These are phyloP conservation scores for Penstemon eatonii DNA, from an alignment of 257 asterid genomes.

Conservation along the genomic window DNA sequence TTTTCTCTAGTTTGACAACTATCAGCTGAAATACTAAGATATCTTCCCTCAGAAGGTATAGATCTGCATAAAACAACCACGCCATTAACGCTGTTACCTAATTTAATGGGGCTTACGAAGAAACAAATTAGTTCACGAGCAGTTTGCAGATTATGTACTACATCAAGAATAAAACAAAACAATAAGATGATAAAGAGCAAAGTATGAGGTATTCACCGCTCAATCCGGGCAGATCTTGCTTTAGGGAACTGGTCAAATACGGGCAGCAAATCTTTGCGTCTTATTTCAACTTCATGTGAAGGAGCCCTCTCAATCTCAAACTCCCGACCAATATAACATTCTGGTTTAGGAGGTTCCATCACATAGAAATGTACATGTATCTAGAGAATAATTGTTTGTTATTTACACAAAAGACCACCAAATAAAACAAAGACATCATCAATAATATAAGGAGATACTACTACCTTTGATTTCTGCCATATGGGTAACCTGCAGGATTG, in stretches of 20 bases:
- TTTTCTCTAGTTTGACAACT: no score
- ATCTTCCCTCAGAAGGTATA: no score
- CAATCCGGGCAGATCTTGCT: constrained; percentile 26
- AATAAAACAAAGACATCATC: not conserved
- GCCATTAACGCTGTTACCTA: no score
- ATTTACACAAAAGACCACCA: not conserved
- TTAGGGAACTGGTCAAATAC: constrained; percentile 34
- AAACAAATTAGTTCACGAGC: not conserved
- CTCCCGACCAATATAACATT: constrained; percentile 29
- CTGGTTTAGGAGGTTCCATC: constrained; percentile 27
- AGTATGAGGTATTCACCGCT: constrained; percentile 25
- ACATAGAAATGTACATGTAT: constrained; percentile 31
- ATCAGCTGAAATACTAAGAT: no score
- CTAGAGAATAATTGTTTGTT: constrained; percentile 24
- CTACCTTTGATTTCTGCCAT: constrained; percentile 47
- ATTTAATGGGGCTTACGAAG: no score
- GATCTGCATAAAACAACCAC: no score
- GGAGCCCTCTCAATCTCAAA: constrained; percentile 38
- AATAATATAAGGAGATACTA: constrained; percentile 9
- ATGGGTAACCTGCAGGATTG: constrained; percentile 31
- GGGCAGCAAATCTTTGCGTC: constrained; percentile 36
- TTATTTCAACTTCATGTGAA: constrained; percentile 39
- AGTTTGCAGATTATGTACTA: not conserved
- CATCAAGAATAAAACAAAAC: not conserved
- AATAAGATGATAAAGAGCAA: not conserved